Base-by-base conservation (phyloP, 768 basidiomycete genomes). In the Termitomyces sp. region DNA sequence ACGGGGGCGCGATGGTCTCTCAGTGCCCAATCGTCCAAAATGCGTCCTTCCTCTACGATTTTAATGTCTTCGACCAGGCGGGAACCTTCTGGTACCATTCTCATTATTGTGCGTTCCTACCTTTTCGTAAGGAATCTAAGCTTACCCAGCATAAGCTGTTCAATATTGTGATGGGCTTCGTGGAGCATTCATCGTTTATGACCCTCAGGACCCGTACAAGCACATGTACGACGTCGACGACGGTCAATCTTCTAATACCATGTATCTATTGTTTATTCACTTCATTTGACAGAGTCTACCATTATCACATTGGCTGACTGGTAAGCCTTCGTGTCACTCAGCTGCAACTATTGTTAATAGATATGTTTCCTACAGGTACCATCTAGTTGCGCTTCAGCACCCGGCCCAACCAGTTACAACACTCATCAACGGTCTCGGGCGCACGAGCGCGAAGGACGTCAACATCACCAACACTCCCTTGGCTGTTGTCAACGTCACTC, bases 351-450 rank as follows among this genome's bases (percentile, higher is more conserved):
- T 13, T 9, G n/a, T 52, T 18, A 11, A 33, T 7, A 3, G 4
- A 33, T 13, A 20, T 13, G 0, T 36, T n/a, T n/a, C 6, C 16
- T 4, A 22, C 28, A 59, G 58, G 58, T 52, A 44, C 20, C 58
- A 59, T n/a, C 38, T 33, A 12, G 36, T 59, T 18, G 35, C 57
- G 22, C 28, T 53, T 57, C 24, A 51, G 36, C 58, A 42, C 36
- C 58, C 55, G 40, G 55, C 24, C 28, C 63, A 33, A 42, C 61
- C 58, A 5, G 39, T 51, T 16, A 62, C 69, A 4, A 68, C 68
- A 3, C 40, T 71, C 22, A 69, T 81, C 61, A 81, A 81, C 50
- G 80, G 80, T 9, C 67, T 71, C 1, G 80, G 80, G 5, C 74
- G 79, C 20, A 74, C 68, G 36, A 9, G 58, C 28, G 40, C 38